Evolutionary conservation across 2,329 filamentous ascomycete species (phyloP), one percentile per base, ranked within the genome.

Genomic region (Aspergillus niger): DNA sequence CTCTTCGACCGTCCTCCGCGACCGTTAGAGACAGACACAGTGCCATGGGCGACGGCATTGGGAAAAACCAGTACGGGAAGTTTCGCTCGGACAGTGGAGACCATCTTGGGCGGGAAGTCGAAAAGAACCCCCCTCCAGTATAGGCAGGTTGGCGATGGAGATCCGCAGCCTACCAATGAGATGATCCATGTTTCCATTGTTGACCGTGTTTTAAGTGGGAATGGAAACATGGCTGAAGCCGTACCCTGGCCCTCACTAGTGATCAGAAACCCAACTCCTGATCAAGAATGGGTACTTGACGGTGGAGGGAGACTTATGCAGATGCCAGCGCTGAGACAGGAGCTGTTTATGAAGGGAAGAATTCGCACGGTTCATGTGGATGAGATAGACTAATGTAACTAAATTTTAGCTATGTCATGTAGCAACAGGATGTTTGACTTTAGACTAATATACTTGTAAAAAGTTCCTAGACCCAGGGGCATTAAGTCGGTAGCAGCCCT

Each of bases 21-120:
- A 1, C 7, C 52, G 6, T 3, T 60, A 15, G 53, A 63, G 28
- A 44, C 26, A 3, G 59, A 53, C 2, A 28, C 15, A 1, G 24
- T 49, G 2, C 64, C 67, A 8, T 69, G 67, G 67, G 63, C 61
- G 8, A 69, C 67, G 10, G 58, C 50, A 5, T 20, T 55, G 10
- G 67, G 67, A 0, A 39, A 57, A n/a, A 49, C 60, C 10, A 48
- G 63, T 4, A 51, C 50, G 10, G 57, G 20, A 1, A 17, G 60
- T n/a, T 55, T 67, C 5, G 24, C 47, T 7, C 55, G 59, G 13
- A 61, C 55, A 15, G 5, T 68, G 11, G 60, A 67, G 32, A 41
- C 38, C 2, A 10, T 59, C 0, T 3, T 68, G 3, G 60, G 62
- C 5, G 66, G 63, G 0, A 59, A 5, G 8, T 64, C 61, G 2